Base-by-base conservation (phyloP, 768 basidiomycete genomes). In the Multifurca ochricompacta region DNA sequence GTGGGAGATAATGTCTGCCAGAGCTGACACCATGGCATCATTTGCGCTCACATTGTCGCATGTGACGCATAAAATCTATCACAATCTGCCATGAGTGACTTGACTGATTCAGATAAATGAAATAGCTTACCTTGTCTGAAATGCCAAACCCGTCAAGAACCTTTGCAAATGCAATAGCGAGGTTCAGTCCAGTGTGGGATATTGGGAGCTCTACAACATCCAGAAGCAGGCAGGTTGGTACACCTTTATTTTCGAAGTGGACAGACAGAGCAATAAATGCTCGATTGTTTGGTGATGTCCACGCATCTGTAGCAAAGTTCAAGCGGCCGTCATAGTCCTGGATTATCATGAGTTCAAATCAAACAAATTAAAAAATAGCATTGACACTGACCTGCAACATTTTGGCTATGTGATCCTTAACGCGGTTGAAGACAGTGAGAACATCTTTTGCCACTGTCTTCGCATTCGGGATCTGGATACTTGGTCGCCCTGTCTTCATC, bases 1-100 rank as follows among this genome's bases (percentile, higher is more conserved):
- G 0, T 10, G n/a, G 0, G 23, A 21, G 0, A 76, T 7, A 3
- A 63, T 40, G 0, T 60, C 19, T 0, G n/a, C 35, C 3, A 77
- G 66, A 21, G 60, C 40, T 0, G 55, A 45, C 0, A 70, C 60
- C 69, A 77, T 72, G 0, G 40, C 58, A 53, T 71, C 65, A 45
- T 76, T 76, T 2, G 48, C 48, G 0, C 60, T 59, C 1, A 68
- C 69, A 56, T 75, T 75, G 52, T 75, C 67, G 30, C 63, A 67
- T 2, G 67, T 72, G 4, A 74, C 47, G 8, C 65, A 61, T 1
- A 73, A 62, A 11, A 72, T 57, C 69, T 66, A 37, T 9, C 18
- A 4, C 9, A 42, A 27, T n/a, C n/a, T n/a, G n/a, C n/a, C n/a
- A n/a, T n/a, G n/a, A n/a, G n/a, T n/a, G n/a, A n/a, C n/a, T n/a